Evolutionary conservation across 345 rosid species (phyloP).

Genomic region (Physaria fendleri): DNA sequence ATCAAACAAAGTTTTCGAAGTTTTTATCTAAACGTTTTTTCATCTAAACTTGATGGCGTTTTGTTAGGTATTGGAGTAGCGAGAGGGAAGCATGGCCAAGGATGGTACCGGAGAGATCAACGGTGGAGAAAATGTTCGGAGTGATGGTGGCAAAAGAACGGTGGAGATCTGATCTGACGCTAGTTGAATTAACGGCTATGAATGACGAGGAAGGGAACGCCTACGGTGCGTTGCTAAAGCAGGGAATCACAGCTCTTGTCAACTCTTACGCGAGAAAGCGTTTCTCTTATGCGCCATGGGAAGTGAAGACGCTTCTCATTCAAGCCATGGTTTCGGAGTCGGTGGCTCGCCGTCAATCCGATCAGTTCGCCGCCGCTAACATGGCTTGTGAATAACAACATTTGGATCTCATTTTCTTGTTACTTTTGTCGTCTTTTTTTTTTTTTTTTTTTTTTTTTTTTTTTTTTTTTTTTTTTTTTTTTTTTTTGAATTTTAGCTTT

Average conservation of each 20-base stretch:
- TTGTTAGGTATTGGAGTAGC: conserved; percentile 78
- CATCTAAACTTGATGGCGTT: background rate
- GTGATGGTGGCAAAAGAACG: conserved; percentile 54
- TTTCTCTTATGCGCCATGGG: conserved; percentile 62
- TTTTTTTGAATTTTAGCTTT: conserved; percentile 1
- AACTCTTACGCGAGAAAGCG: conserved; percentile 66
- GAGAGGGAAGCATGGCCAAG: conserved; percentile 77
- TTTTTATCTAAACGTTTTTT: background rate
- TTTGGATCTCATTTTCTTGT: background rate
- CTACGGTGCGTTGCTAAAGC: conserved; percentile 51
- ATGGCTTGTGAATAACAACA: conserved; percentile 45
- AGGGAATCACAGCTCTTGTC: conserved; percentile 72
- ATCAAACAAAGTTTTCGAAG: background rate
- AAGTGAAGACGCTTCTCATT: conserved; percentile 71
- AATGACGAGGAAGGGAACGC: conserved; percentile 44
- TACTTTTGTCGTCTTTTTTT: conserved; percentile 10
- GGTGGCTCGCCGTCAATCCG: conserved; percentile 55
- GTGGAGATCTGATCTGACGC: conserved; percentile 67
- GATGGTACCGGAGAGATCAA: conserved; percentile 74
- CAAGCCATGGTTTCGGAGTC: conserved; percentile 57
- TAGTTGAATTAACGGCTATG: conserved; percentile 59
- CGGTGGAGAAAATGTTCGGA: conserved; percentile 72
- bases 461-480: background rate
- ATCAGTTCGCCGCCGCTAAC: conserved; percentile 50
- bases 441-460: conserved; percentile 3